Evolutionary conservation across 345 rosid genomes (phyloP), one percentile per base, ranked within the genome.

Genomic region (Arabis hirsuta): DNA sequence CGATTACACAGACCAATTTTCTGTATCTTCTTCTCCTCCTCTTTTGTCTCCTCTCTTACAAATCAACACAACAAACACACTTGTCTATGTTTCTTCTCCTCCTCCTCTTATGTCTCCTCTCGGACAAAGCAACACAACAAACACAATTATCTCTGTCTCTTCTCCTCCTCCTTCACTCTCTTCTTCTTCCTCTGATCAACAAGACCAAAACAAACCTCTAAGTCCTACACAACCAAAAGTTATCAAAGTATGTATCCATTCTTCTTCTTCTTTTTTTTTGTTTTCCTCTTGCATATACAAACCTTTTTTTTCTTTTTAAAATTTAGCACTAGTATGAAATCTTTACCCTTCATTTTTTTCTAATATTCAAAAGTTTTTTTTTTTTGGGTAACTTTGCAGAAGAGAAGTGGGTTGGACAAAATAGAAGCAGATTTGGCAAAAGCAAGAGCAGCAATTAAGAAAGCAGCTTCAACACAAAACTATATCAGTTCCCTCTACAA

Each of bases 401-500:
- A 80, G 45, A 76, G 62, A 67, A 80, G 56, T 38, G 46, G 65
- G 26, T 32, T 26, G 27, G 74, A 72, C 24, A 78, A 69, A 45
- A 81, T 86, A 31, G 88, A 84, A 76, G 80, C 55, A 34, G 77
- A 65, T 7, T 78, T 88, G 47, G 86, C 65, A 1, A 65, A 69
- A n/a, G 84, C 93, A 47, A 78, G 93, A 52, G 80, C 77, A 16
- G 84, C 82, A 0, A 88, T 88, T 34, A 74, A 10, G 6, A 70
- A 67, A 41, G 90, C 93, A 9, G 72, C 77, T 64, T 77, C 51
- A 2, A 54, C 53, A 12, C 82, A 67, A 60, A 84, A 65, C 9
- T 87, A 84, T 46, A 72, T 52, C 57, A 85, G 85, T 34, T 65
- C 77, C 57, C 74, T 82, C n/a, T 86, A 88, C 71, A 79, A 82